Evolutionary conservation across 345 rosid genomes (phyloP), one percentile per base, ranked within the genome.

Genomic region (Arabidopsis suecica): DNA sequence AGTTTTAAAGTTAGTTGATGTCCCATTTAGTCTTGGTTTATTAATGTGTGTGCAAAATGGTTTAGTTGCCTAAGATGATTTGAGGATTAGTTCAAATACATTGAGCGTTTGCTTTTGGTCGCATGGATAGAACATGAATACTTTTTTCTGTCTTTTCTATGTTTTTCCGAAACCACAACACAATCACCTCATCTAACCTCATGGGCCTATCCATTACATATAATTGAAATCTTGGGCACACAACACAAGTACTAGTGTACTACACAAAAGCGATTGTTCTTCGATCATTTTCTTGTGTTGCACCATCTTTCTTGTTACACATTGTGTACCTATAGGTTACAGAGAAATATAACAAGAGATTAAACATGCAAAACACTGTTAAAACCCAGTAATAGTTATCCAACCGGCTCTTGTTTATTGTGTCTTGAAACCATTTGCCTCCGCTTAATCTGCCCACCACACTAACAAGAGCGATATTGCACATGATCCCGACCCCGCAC

Each of bases 341-440:
- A 25, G 63, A 37, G 49, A 78, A 36, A 34, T 68, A 82, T 28
- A 80, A 30, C 41, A 68, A 47, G 54, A 84, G 72, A 61, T 77
- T 85, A 9, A 76, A 57, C 11, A 69, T 60, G 33, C 79, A 25
- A 30, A 83, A 40, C 4, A 34, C 65, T 1, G 82, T 56, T 47
- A 85, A 47, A 2, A 71, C 59, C 89, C 85, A 78, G 25, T 80
- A 86, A 62, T 69, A 86, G 7, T 82, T 37, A 74, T 83, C 84
- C 45, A 82, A 66, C 7, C 83, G 66, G 49, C 85, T 82, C 41
- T 56, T 68, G 33, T 82, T 82, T 23, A 83, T 33, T 0, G 82
- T 82, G 20, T 78, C 79, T 20, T 71, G 82, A 50, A 85, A 79
- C 85, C 86, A 85, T 55, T 69, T 70, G 30, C 83, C 78, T 75